Evolutionary conservation across 2,329 filamentous ascomycete genomes (phyloP), one percentile per base, ranked within the genome.

Genomic region (Phaeosphaeriaceae sp.): DNA sequence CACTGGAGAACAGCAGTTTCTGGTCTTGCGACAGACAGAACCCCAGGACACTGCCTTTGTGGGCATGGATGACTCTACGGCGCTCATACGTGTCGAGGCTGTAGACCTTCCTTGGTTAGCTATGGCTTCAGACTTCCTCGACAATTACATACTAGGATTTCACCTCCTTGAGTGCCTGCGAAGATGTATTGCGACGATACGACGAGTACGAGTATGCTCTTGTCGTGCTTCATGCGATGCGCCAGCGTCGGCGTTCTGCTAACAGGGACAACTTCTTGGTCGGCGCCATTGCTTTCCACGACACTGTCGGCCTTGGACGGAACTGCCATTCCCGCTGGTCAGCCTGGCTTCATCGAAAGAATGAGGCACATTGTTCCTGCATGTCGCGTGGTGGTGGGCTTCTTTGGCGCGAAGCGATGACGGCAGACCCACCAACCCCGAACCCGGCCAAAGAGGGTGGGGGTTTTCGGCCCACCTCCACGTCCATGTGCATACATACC

Each of bases 111-210:
- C 9, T 21, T 6, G 28, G 49, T 76, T 47, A 74, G 68, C 53
- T 17, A 30, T n/a, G n/a, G n/a, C n/a, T n/a, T n/a, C n/a, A n/a
- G n/a, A 2, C 13, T 11, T 15, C 26, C 19, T 1, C 11, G n/a
- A n/a, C n/a, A n/a, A n/a, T n/a, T 17, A 77, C 80, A 61, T 78
- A 87, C 90, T 48, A 96, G 84, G 61, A 99, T 97, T 80, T 97
- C 93, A 61, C 95, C 95, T 63, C 93, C 91, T 75, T 97, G 93
- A 1, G 95, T 94, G 43, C 95, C 95, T 19, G 94, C 94, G 77
- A 93, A 99, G 54, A 99, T 91, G 73, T 89, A 90, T 49, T 91
- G 85, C 52, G 92, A 85, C 57, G 92, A 93, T 23, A 97, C 88
- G 3, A 89, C 92, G 56, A 99, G 85, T 9, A 93, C 88, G 52